phyloP scores from a whole-genome alignment of 2,329 filamentous ascomycete genomes.

The Massarina eburnea region DNA sequence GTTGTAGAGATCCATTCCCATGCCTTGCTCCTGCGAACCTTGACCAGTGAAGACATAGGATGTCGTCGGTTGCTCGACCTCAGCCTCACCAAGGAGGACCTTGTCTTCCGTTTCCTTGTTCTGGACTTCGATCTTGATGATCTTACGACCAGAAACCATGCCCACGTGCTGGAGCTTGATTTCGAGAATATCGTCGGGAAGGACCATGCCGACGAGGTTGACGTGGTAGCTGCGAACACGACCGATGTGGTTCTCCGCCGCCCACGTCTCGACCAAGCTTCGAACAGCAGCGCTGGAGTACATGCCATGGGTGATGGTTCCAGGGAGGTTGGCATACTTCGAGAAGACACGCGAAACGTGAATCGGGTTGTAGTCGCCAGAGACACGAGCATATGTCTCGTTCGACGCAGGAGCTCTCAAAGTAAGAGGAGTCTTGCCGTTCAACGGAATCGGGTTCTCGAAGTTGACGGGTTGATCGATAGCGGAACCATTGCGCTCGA shows the following conservation, averaged over 20 bases:
- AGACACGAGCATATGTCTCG: constrained; percentile 96
- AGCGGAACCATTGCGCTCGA: constrained; percentile 84
- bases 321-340: constrained; percentile 90
- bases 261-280: constrained; percentile 97
- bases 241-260: constrained; percentile 96
- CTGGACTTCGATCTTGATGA: constrained; percentile 96
- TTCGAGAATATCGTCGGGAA: constrained; percentile 92
- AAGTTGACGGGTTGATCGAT: constrained; percentile 97
- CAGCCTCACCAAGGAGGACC: constrained; percentile 90
- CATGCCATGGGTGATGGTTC: constrained; percentile 99
- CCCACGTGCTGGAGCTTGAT: constrained; percentile 95
- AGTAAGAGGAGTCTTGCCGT: constrained; percentile 83
- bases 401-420: constrained; percentile 93
- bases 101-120: constrained; percentile 97
- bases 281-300: constrained; percentile 97
- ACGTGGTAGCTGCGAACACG: constrained; percentile 97
- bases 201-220: constrained; percentile 95
- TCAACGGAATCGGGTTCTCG: constrained; percentile 94
- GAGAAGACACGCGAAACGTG: constrained; percentile 97
- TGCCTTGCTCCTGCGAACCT: constrained; percentile 97
- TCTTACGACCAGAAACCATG: constrained; percentile 98
- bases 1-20: constrained; percentile 98
- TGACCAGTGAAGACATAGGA: constrained; percentile 98
- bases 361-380: constrained; percentile 97
- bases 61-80: constrained; percentile 95